A percentile compares a stretch with the other conserved stretches of the same genome.
These are phyloP conservation scores for Eutrema yunnanense DNA, from an alignment of 345 rosid genomes.

Conservation along the genomic window DNA sequence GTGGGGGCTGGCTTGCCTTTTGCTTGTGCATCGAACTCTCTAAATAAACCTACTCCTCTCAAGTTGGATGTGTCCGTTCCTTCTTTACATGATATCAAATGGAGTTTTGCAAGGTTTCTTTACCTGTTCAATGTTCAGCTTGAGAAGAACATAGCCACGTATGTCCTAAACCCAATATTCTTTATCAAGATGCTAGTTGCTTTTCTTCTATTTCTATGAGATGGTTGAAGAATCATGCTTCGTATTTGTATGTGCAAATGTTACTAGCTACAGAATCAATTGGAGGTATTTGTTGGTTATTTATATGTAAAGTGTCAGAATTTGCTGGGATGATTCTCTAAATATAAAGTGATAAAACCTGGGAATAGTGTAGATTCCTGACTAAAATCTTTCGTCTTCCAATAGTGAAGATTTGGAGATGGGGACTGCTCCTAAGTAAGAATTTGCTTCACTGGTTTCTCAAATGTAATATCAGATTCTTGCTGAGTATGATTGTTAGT, in stretches of 20 bases:
- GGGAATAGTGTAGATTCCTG: not conserved
- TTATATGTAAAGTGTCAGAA: not conserved
- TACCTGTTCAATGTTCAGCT: conserved; percentile 83
- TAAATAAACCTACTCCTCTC: conserved; percentile 73
- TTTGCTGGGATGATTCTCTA: not conserved
- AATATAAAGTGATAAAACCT: not conserved
- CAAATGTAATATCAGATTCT: not conserved
- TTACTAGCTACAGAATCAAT: not conserved
- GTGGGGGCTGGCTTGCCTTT: conserved; percentile 40
- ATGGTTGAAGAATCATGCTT: not conserved
- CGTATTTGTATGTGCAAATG: not conserved
- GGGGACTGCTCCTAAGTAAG: not conserved
- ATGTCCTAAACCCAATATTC: conserved; percentile 32
- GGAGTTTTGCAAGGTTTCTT: conserved; percentile 65
- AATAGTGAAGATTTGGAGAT: not conserved
- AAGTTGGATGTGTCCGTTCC: conserved; percentile 67
- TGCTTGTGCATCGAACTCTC: conserved; percentile 79
- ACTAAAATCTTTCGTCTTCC: not conserved
- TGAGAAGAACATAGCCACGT: conserved; percentile 92
- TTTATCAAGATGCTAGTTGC: not conserved
- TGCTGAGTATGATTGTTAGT: not conserved
- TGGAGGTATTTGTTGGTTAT: not conserved
- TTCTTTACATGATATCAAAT: conserved; percentile 59
- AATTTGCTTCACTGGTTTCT: not conserved
- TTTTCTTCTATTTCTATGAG: not conserved